phyloP scores from a whole-genome alignment of 2,329 filamentous ascomycete species.

The Aureobasidium subglaciale region DNA sequence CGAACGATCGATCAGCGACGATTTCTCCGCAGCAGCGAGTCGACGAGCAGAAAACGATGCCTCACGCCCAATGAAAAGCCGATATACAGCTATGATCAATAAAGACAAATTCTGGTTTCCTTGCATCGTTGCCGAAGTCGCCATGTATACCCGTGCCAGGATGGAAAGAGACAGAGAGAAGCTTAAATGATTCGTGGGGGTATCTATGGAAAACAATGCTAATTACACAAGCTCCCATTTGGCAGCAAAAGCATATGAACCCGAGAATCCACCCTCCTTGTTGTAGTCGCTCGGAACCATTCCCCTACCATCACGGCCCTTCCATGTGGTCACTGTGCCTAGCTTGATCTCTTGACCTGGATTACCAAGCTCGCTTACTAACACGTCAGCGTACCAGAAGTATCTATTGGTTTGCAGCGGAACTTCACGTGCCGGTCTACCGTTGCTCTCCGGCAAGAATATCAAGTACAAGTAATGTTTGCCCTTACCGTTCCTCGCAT shows the following conservation, averaged over 20 bases:
- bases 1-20: not conserved
- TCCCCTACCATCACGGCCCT: slow-evolving; percentile 46
- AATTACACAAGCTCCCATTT: slow-evolving; percentile 47
- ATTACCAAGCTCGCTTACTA: slow-evolving; percentile 54
- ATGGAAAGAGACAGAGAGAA: not conserved
- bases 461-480: slow-evolving; percentile 64
- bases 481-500: slow-evolving; percentile 59
- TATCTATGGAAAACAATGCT: slow-evolving; percentile 2
- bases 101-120: slow-evolving; percentile 13
- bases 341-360: slow-evolving; percentile 62
- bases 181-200: not conserved
- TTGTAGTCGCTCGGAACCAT: slow-evolving; percentile 31
- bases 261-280: not conserved
- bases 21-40: not conserved
- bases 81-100: slow-evolving; percentile 5
- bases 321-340: slow-evolving; percentile 51
- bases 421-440: slow-evolving; percentile 59
- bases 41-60: not conserved
- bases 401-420: slow-evolving; percentile 68
- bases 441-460: slow-evolving; percentile 58
- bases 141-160: not conserved
- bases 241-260: slow-evolving; percentile 42
- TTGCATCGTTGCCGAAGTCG: not conserved
- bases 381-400: slow-evolving; percentile 75
- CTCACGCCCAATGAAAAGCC: not conserved